Evolutionary conservation across 1,139 yeast genomes (phyloP).

Genomic region (Taiozyma onychis): DNA sequence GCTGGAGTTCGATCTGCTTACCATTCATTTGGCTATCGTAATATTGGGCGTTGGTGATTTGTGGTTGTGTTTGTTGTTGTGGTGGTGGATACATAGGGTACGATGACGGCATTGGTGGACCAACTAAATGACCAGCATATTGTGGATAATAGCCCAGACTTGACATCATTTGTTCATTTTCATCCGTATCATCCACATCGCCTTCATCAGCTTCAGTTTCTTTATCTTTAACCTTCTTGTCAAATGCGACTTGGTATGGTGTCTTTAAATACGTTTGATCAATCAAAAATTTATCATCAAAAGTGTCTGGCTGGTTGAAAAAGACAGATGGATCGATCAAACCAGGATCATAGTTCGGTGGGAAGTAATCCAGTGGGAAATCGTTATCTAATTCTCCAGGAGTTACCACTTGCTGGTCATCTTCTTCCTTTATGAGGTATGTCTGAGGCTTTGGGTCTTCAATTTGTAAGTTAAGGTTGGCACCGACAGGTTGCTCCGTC

Average conservation of each 20-base stretch:
- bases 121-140: neutral
- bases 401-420: constrained; percentile 16
- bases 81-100: constrained; percentile 6
- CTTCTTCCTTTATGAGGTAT: constrained; percentile 19
- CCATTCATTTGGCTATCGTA: constrained; percentile 24
- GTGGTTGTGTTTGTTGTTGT: constrained; percentile 14
- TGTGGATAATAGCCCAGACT: constrained; percentile 6
- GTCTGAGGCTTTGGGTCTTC: constrained; percentile 7
- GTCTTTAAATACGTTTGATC: constrained; percentile 43
- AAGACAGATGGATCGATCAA: constrained; percentile 22
- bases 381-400: constrained; percentile 45
- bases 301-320: constrained; percentile 27
- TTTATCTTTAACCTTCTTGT: constrained; percentile 1
- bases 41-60: constrained; percentile 28
- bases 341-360: constrained; percentile 22
- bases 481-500: neutral
- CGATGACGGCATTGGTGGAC: neutral
- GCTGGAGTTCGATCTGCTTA: constrained; percentile 11
- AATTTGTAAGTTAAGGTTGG: neutral
- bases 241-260: constrained; percentile 21
- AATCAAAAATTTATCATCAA: constrained; percentile 40
- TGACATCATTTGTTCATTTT: constrained; percentile 11
- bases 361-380: constrained; percentile 64
- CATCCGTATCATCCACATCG: constrained; percentile 7
- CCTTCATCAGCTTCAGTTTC: constrained; percentile 4